Evolutionary conservation across 257 asterid genomes (phyloP).

Genomic region (Gentiana dahurica): DNA sequence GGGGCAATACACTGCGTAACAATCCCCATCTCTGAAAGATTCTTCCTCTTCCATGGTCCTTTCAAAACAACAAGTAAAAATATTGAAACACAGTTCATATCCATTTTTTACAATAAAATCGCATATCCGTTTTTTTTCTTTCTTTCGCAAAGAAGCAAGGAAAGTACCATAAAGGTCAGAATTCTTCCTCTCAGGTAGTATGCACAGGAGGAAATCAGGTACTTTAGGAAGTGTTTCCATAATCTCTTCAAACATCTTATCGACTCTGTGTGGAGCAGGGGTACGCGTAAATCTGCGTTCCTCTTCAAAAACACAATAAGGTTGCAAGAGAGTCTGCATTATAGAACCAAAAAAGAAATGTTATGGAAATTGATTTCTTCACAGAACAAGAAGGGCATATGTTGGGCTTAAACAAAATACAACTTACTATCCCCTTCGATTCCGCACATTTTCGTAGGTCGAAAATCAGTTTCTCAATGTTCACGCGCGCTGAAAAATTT

Average conservation of each 20-base stretch:
- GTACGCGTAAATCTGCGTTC: conserved; percentile 23
- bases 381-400: too few relatives aligned
- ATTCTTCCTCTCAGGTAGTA: conserved; percentile 55
- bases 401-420: background rate
- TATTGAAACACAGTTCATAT: background rate
- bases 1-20: conserved; percentile 70
- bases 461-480: conserved; percentile 13
- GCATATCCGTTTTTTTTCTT: background rate
- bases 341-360: background rate
- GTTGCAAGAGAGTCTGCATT: conserved; percentile 15
- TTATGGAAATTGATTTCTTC: background rate
- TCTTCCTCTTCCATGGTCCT: conserved; percentile 76
- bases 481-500: conserved; percentile 55
- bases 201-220: conserved; percentile 51
- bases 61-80: conserved; percentile 1
- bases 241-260: conserved; percentile 34
- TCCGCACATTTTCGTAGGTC: conserved; percentile 33
- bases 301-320: conserved; percentile 33
- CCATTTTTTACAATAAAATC: too few relatives aligned
- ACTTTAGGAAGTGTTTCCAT: conserved; percentile 24
- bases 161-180: conserved; percentile 55
- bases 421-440: conserved; percentile 64
- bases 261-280: conserved; percentile 45
- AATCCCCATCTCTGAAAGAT: conserved; percentile 44
- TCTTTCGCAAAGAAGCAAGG: background rate